Evolutionary conservation across 148 eudicot species (phyloP), one percentile per base, ranked within the genome.

Genomic region (Spergularia marina): DNA sequence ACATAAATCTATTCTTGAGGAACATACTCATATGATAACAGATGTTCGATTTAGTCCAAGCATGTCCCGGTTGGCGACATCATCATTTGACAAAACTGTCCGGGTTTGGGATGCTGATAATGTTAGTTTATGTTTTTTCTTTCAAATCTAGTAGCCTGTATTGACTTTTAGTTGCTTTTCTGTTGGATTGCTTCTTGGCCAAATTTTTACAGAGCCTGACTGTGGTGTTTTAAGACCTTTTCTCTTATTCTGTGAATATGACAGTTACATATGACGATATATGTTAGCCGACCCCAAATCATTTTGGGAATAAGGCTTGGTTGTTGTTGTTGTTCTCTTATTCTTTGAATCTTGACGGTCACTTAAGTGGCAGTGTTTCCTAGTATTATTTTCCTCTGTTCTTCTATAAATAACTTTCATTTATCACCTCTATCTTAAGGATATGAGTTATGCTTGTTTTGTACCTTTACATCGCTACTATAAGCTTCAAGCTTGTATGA

Each of bases 71-170:
- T 75, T 91, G 79, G 98, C 97, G 34, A 91, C 96, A 56, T 89
- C 97, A 44, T 93, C 98, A 53, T 82, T 86, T 76, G 98, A 93
- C 78, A 87, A 80, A 83, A 86, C 96, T 68, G 87, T 93, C 76
- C 88, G 89, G 78, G 88, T 93, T 61, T 93, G 98, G 98, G 96
- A 93, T 80, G 89, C 87, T 41, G 91, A 89, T 55, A 91, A 93
- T 85, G 98, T 93, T 59, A 84, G 89, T 84, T 62, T 36, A 55
- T 72, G n/a, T 76, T 15, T 64, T 47, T 25, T 57, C 66, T 56
- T 52, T 51, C 7, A 74, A 63, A 25, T 39, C 44, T 54, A 16
- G 11, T 6, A 23, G 70, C 61, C 53, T 53, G 16, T 16, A n/a
- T 23, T 16, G 64, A 23, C 7, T 47, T 34, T 59, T 14, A 44